Conservation (phyloP, 2,329 filamentous ascomycete genomes). For the Erysiphe neolycopersici region DNA sequence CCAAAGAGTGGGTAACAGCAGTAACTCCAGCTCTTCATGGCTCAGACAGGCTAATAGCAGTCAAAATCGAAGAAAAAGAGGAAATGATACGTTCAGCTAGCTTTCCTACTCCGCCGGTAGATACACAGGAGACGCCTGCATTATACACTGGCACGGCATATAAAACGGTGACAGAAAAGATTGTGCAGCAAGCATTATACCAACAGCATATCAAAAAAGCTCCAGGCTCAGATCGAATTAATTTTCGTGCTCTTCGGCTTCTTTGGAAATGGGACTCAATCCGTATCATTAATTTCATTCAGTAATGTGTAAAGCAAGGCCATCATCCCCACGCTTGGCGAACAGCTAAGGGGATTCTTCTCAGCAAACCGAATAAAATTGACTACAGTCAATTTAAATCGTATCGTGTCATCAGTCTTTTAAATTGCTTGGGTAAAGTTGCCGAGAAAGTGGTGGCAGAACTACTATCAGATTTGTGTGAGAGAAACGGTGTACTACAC, state of each 20-base stretch:
- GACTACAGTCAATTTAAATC: not conserved
- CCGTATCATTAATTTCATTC: not conserved
- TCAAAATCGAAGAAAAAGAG: too few species aligned
- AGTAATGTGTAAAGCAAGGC: not conserved
- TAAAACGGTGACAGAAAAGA: not conserved
- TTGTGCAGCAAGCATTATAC: not conserved
- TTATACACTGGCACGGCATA: not conserved
- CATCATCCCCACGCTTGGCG: not conserved
- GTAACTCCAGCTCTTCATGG: too few species aligned
- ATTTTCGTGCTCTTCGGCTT: not conserved
- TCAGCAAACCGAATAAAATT: not conserved
- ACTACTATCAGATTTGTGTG: not conserved
- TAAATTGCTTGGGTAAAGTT: not conserved
- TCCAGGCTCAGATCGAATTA: not conserved
- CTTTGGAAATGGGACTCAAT: not conserved
- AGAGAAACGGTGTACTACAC: not conserved
- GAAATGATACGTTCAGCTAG: too few species aligned
- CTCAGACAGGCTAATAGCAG: too few species aligned
- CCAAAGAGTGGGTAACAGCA: too few species aligned
- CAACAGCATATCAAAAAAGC: not conserved
- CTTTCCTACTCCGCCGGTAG: too few species aligned
- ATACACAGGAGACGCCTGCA: too few species aligned
- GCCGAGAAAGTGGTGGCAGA: not conserved
- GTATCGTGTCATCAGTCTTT: not conserved
- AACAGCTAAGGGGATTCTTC: not conserved